Base-by-base conservation (phyloP, 2,329 filamentous ascomycete genomes). In the Cladorrhinum sp. region DNA sequence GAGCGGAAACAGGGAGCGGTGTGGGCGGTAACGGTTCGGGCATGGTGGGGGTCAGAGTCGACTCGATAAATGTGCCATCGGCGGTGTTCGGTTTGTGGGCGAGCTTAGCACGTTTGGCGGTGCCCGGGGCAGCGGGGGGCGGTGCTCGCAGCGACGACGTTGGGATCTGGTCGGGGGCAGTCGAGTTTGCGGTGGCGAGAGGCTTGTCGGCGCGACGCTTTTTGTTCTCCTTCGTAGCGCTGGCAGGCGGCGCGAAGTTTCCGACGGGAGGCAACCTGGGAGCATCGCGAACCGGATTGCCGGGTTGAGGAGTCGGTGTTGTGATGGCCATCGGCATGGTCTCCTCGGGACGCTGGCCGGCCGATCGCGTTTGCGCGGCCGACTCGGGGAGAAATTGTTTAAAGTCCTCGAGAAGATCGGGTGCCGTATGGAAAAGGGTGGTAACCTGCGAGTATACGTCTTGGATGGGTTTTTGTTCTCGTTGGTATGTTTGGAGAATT, bases 371-470 rank as follows among this genome's bases (percentile, higher is more conserved):
- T 63, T 84, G 84, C 1, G 82, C 81, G 60, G 84, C 82, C 49
- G 94, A 96, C 73, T 99, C 95, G 0, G 95, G 95, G 7, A 99
- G 82, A 68, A 99, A 99, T 72, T 99, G 95, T 74, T 99, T 99
- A 73, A 99, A 99, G 71, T 99, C 95, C 75, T 99, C 95, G 1
- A 99, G 80, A 12, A 99, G 85, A 75, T 99, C 95, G 3, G 94
- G 94, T 0, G 96, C 95, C 4, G 90, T 89, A 72, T 92, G 92
- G 78, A 99, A 99, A 1, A 99, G 80, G 30, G 89, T 90, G 0
- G 96, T 99, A 23, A 99, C 95, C 75, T 99, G 95, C 1, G 91
- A 90, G 74, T 99, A 99, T 2, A 99, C 95, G 75, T 99, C 95
- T 73, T 97, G 93, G 39, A 99, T 99, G 0, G 95, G 96, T 73